phyloP scores from a whole-genome alignment of 768 basidiomycete species.

The Porpolomopsis calyptriformis region DNA sequence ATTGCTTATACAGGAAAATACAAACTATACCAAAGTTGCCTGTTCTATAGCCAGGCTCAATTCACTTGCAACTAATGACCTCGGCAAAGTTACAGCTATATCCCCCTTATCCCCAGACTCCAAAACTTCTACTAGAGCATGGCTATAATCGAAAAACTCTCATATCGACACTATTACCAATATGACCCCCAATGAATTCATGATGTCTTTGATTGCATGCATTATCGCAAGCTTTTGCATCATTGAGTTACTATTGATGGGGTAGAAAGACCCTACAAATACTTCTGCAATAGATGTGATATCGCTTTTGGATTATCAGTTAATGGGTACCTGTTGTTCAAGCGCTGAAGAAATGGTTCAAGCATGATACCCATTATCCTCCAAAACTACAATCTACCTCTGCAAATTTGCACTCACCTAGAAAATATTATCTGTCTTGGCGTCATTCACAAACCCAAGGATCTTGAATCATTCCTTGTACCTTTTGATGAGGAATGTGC shows the following conservation, averaged over 20 bases:
- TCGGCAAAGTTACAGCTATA: slow-evolving; percentile 15
- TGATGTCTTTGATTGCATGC: slow-evolving; percentile 27
- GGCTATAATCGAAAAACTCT: slow-evolving; percentile 6
- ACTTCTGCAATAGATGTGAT: slow-evolving; percentile 29
- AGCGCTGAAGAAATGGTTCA: slow-evolving; percentile 16
- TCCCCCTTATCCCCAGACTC: slow-evolving; percentile 23
- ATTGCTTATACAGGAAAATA: slow-evolving; percentile 20
- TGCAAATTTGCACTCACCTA: slow-evolving; percentile 24
- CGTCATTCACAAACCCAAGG: slow-evolving; percentile 32
- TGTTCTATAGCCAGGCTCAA: slow-evolving; percentile 13
- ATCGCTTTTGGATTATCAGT: slow-evolving; percentile 33
- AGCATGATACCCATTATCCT: slow-evolving; percentile 34
- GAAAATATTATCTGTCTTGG: slow-evolving; percentile 29
- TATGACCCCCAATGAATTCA: slow-evolving; percentile 12
- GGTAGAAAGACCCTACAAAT: slow-evolving; percentile 14
- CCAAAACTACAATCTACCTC: slow-evolving; percentile 25
- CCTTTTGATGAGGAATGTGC: slow-evolving; percentile 30
- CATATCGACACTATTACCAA: slow-evolving; percentile 11
- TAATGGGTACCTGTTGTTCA: slow-evolving; percentile 34
- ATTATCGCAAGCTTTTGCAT: slow-evolving; percentile 20
- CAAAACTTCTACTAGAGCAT: slow-evolving; percentile 13
- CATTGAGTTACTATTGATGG: slow-evolving; percentile 20
- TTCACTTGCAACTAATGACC: slow-evolving; percentile 3
- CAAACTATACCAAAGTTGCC: slow-evolving; percentile 10
- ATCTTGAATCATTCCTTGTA: slow-evolving; percentile 33